A percentile compares a stretch with the other conserved stretches of the same genome.
Evolutionary conservation across 495 filamentous ascomycete genomes (phyloP).

Genomic region (Poronia punctata): DNA sequence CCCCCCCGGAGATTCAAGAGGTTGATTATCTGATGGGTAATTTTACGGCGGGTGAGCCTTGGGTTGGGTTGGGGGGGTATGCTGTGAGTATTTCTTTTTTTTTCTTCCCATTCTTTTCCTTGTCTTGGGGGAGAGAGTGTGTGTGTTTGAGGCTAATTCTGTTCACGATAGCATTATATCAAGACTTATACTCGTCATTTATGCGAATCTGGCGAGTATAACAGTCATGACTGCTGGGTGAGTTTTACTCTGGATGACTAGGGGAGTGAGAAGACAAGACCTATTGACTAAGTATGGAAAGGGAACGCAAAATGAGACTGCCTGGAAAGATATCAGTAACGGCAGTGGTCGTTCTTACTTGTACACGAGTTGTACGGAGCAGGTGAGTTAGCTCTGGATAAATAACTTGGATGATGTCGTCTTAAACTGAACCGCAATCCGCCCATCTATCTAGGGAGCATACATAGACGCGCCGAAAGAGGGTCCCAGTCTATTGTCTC

Average conservation of each 20-base stretch:
- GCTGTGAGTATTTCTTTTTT: slow-evolving; percentile 1
- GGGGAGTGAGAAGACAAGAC: too few relatives aligned
- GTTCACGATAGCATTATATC: slow-evolving; percentile 29
- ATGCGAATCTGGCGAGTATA: slow-evolving; percentile 34
- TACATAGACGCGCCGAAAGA: slow-evolving; percentile 38
- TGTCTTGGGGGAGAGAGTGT: too few relatives aligned
- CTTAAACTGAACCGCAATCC: neutral
- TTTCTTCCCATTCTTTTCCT: neutral
- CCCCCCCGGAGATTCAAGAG: slow-evolving; percentile 32
- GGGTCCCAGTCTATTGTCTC: slow-evolving; percentile 35
- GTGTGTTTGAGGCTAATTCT: slow-evolving; percentile 1
- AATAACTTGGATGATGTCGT: neutral
- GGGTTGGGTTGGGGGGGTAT: slow-evolving; percentile 21
- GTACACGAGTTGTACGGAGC: slow-evolving; percentile 41
- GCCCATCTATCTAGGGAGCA: too few relatives aligned
- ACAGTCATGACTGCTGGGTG: slow-evolving; percentile 37
- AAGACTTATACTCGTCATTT: slow-evolving; percentile 33
- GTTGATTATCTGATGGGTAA: slow-evolving; percentile 36
- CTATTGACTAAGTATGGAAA: neutral
- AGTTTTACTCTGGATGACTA: too few relatives aligned
- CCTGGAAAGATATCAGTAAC: slow-evolving; percentile 34
- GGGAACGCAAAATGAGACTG: slow-evolving; percentile 23
- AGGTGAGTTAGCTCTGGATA: slow-evolving; percentile 13
- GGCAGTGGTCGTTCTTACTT: slow-evolving; percentile 34
- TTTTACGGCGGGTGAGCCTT: slow-evolving; percentile 41